These are phyloP conservation scores for Aspergillus fumigatus DNA, from an alignment of 2,329 filamentous ascomycete genomes.

Conservation along the genomic window DNA sequence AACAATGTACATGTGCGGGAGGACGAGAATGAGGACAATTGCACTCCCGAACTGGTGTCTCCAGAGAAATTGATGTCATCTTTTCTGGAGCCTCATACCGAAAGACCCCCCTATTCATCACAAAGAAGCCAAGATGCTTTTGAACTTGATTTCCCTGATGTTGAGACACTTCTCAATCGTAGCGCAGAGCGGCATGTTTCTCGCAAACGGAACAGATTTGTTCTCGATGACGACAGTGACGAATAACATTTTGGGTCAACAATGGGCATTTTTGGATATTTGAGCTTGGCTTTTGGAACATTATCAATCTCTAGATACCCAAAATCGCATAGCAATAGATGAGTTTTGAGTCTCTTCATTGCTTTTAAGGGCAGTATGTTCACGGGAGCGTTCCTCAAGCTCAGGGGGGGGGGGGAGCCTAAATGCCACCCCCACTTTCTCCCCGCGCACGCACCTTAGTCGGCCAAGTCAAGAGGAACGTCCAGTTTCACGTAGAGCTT, in stretches of 20 bases:
- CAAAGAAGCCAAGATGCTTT: slow-evolving; percentile 13
- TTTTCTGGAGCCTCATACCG: slow-evolving; percentile 2
- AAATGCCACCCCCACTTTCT: background rate
- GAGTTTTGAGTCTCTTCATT: background rate
- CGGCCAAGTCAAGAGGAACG: background rate
- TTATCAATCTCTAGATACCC: background rate
- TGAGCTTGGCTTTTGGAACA: background rate
- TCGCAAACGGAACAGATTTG: slow-evolving; percentile 16
- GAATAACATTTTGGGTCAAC: slow-evolving; percentile 9
- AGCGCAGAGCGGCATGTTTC: slow-evolving; percentile 11
- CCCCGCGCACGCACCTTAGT: slow-evolving; percentile 7
- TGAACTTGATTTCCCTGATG: slow-evolving; percentile 26
- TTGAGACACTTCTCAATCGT: slow-evolving; percentile 21
- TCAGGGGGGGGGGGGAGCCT: background rate
- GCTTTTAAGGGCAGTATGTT: background rate
- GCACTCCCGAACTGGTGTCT: slow-evolving; percentile 4
- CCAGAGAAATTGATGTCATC: slow-evolving; percentile 15
- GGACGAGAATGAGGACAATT: background rate
- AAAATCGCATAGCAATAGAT: background rate
- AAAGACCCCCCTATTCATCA: slow-evolving; percentile 17
- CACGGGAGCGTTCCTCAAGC: background rate
- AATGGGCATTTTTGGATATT: slow-evolving; percentile 6
- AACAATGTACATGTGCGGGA: background rate
- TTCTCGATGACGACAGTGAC: slow-evolving; percentile 30
- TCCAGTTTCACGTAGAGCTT: slow-evolving; percentile 13